A percentile compares a stretch with the other conserved stretches of the same genome.
Evolutionary conservation across 2,329 filamentous ascomycete species (phyloP).

Genomic region (Aspergillus tanneri): DNA sequence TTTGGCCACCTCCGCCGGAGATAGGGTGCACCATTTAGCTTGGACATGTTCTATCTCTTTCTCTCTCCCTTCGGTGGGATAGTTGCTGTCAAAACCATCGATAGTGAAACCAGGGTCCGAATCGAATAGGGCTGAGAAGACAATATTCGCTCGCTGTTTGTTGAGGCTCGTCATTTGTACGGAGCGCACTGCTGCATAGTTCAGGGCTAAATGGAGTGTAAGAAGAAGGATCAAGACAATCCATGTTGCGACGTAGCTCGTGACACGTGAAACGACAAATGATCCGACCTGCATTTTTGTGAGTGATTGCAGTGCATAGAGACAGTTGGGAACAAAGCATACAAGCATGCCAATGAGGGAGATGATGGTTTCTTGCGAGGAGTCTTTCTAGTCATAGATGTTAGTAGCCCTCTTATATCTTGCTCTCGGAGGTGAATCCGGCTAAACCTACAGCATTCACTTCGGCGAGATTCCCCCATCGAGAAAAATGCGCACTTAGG

Average conservation of each 20-base stretch:
- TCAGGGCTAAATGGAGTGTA: slow-evolving; percentile 74
- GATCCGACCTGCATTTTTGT: slow-evolving; percentile 60
- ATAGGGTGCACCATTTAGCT: slow-evolving; percentile 40
- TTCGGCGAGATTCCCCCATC: slow-evolving; percentile 82
- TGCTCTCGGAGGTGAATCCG: not conserved
- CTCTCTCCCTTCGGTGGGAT: not conserved
- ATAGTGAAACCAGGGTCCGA: slow-evolving; percentile 27
- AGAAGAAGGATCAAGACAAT: slow-evolving; percentile 69
- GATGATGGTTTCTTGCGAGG: slow-evolving; percentile 91
- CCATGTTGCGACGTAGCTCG: slow-evolving; percentile 71
- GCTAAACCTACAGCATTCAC: slow-evolving; percentile 70
- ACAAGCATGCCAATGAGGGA: slow-evolving; percentile 82
- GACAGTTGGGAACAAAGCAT: slow-evolving; percentile 25
- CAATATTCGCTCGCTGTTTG: slow-evolving; percentile 77
- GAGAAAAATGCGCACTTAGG: slow-evolving; percentile 87
- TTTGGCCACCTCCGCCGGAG: slow-evolving; percentile 63
- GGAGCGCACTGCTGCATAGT: slow-evolving; percentile 79
- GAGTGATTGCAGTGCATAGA: not conserved
- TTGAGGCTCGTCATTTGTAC: slow-evolving; percentile 85
- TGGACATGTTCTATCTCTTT: not conserved
- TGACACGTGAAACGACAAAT: slow-evolving; percentile 73
- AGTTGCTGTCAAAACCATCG: not conserved
- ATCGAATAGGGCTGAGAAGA: slow-evolving; percentile 60
- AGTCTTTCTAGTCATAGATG: slow-evolving; percentile 63
- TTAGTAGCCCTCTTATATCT: slow-evolving; percentile 4